phyloP scores from a whole-genome alignment of 352 stramenopile genomes.

The Blastocystis sp. region DNA sequence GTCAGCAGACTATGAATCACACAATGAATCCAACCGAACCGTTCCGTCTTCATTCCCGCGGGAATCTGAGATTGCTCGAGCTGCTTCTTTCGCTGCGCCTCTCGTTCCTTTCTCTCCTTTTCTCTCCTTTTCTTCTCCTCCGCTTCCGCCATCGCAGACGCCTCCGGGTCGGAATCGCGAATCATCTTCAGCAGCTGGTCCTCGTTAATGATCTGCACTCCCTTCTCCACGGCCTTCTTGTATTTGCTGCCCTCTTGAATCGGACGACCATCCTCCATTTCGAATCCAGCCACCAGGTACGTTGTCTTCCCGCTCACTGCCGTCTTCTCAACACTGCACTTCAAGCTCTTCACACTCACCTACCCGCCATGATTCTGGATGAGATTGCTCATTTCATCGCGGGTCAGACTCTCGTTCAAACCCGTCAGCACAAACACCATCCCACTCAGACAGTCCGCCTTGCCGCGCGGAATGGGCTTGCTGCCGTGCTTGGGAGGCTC shows the following conservation, averaged over 20 bases:
- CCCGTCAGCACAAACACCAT: conserved; percentile 66
- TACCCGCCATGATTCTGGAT: conserved; percentile 59
- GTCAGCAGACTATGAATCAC: conserved; percentile 24
- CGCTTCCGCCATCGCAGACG: neutral
- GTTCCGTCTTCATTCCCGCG: neutral
- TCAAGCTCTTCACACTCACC: neutral
- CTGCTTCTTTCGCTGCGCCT: neutral
- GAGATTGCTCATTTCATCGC: conserved; percentile 69
- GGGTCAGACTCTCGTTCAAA: conserved; percentile 68
- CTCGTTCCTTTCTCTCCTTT: neutral
- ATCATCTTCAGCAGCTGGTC: conserved; percentile 68
- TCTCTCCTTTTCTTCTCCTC: conserved; percentile 2
- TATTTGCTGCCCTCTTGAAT: conserved; percentile 72
- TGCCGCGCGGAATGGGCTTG: conserved; percentile 65
- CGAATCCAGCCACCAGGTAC: conserved; percentile 69
- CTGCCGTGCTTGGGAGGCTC: conserved; percentile 61
- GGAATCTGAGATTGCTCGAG: neutral
- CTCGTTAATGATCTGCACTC: conserved; percentile 63
- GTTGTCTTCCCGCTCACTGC: conserved; percentile 72
- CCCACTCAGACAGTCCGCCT: conserved; percentile 44
- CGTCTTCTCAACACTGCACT: conserved; percentile 5
- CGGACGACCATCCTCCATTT: conserved; percentile 71
- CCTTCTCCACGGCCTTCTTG: conserved; percentile 66
- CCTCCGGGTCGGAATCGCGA: conserved; percentile 33
- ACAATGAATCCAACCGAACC: neutral